phyloP scores from a whole-genome alignment of 1,139 yeast species.

The Eremothecium sinecaudum region DNA sequence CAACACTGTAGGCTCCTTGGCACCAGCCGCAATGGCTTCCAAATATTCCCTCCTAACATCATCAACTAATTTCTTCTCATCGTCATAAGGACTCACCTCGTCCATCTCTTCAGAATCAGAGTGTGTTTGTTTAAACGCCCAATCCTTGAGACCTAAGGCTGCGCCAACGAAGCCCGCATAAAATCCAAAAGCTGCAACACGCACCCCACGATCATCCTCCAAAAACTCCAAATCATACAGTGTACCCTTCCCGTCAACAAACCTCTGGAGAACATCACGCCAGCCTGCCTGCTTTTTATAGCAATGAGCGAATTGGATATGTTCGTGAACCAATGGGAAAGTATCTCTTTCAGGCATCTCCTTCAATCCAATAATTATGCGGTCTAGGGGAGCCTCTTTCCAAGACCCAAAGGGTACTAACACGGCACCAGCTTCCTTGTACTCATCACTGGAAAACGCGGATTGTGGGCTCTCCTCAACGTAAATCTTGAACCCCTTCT shows the following conservation, averaged over 20 bases:
- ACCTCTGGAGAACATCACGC: slow-evolving; percentile 80
- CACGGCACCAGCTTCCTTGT: slow-evolving; percentile 68
- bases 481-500: slow-evolving; percentile 78
- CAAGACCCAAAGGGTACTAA: slow-evolving; percentile 92
- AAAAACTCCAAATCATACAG: slow-evolving; percentile 90
- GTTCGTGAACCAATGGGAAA: slow-evolving; percentile 91
- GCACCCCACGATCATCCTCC: slow-evolving; percentile 88
- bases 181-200: slow-evolving; percentile 98
- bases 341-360: slow-evolving; percentile 86
- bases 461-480: slow-evolving; percentile 86
- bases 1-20: slow-evolving; percentile 65
- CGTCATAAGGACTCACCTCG: slow-evolving; percentile 72
- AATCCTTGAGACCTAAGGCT: slow-evolving; percentile 85
- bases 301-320: slow-evolving; percentile 97
- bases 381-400: slow-evolving; percentile 80
- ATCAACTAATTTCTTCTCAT: slow-evolving; percentile 61
- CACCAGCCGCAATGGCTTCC: slow-evolving; percentile 52
- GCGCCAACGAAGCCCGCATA: slow-evolving; percentile 99
- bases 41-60: slow-evolving; percentile 58
- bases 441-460: slow-evolving; percentile 66
- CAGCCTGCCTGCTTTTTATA: slow-evolving; percentile 97
- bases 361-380: slow-evolving; percentile 86
- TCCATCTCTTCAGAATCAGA: slow-evolving; percentile 57
- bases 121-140: slow-evolving; percentile 84
- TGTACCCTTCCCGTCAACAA: slow-evolving; percentile 83